These are phyloP conservation scores for Coccomyxa subellipsoidea DNA, from an alignment of 163 green algal genomes.

Conservation along the genomic window DNA sequence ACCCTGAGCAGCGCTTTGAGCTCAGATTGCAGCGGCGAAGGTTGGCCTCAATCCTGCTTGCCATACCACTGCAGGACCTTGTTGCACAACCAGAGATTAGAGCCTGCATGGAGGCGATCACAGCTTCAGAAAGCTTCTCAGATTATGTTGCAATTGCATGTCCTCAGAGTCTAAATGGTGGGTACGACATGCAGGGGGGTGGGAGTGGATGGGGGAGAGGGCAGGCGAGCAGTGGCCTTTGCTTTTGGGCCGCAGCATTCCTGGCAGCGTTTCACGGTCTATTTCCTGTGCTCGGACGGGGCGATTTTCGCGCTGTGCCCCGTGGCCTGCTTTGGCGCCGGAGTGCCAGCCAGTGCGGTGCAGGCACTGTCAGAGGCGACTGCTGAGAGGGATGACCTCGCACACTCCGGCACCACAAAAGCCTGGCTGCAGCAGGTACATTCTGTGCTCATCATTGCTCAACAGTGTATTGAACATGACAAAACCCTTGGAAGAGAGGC, in stretches of 20 bases:
- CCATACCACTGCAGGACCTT: background rate
- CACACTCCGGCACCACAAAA: constrained; percentile 1
- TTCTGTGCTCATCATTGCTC: background rate
- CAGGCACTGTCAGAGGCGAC: background rate
- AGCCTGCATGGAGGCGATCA: too few relatives aligned
- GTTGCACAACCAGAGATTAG: background rate
- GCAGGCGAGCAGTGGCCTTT: constrained; percentile 16
- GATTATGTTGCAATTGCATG: too few relatives aligned
- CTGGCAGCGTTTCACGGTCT: constrained; percentile 26
- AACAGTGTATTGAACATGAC: background rate
- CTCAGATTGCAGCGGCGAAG: constrained; percentile 7
- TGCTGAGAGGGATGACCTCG: background rate
- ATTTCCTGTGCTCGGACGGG: constrained; percentile 28
- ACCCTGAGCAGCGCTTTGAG: constrained; percentile 27
- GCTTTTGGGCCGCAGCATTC: constrained; percentile 17
- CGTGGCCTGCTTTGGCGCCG: constrained; percentile 35
- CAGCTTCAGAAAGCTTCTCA: too few relatives aligned
- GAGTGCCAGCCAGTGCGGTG: background rate
- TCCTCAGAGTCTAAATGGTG: background rate
- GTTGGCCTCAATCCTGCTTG: background rate
- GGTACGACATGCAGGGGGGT: background rate
- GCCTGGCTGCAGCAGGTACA: constrained; percentile 39
- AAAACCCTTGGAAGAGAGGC: too few relatives aligned
- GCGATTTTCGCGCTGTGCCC: constrained; percentile 32
- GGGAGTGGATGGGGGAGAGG: background rate